Percentiles rank a stretch among this genome's conserved stretches.
phyloP scores from a whole-genome alignment of 2,329 filamentous ascomycete species.

The Apiospora marii region DNA sequence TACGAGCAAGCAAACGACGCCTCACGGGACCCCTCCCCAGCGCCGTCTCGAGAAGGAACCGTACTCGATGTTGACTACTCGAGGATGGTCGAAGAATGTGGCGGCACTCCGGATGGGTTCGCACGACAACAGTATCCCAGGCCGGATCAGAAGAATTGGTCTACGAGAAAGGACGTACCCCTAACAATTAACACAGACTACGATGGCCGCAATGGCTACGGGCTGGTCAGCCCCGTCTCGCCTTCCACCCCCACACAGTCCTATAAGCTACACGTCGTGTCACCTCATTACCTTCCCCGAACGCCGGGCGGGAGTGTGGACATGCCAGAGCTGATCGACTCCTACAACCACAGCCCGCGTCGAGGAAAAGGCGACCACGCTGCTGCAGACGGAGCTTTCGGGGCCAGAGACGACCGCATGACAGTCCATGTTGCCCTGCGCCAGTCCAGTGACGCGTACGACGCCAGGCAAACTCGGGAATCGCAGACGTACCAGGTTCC shows the following conservation, averaged over 20 bases:
- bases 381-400: not conserved
- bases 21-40: not conserved
- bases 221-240: not conserved
- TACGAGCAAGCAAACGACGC: not conserved
- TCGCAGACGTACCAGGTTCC: not conserved
- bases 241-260: slow-evolving; percentile 3
- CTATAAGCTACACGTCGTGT: slow-evolving; percentile 7
- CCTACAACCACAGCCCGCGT: not conserved
- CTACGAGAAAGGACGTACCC: not conserved
- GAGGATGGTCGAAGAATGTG: not conserved
- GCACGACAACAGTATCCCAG: not conserved
- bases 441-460: not conserved
- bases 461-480: not conserved
- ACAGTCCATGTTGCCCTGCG: not conserved
- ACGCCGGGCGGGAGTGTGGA: slow-evolving; percentile 7
- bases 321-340: slow-evolving; percentile 14
- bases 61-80: slow-evolving; percentile 8
- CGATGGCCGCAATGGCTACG: not conserved
- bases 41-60: not conserved
- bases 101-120: not conserved
- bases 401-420: not conserved
- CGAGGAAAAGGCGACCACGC: not conserved
- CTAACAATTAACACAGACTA: not conserved
- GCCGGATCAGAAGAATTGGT: not conserved
- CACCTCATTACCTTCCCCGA: not conserved